Percentiles rank a stretch among this genome's conserved stretches.
Conservation (phyloP, 257 asterid species). For the Jasminum sambac region DNA sequence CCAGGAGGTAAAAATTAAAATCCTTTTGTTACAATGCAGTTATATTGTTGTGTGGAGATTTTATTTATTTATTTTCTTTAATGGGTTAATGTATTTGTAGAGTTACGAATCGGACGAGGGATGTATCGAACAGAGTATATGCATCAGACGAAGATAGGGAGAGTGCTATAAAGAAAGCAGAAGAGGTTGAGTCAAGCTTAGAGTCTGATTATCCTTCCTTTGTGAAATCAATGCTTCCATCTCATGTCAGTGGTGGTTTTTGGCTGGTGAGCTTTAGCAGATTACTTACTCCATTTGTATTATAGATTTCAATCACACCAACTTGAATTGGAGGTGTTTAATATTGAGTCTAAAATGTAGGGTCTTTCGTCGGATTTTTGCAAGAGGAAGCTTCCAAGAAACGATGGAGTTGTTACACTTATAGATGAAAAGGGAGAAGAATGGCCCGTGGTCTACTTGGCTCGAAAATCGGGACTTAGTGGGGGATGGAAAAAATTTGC, state of each 20-base stretch:
- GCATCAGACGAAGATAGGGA: conserved; percentile 79
- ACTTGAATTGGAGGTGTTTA: too few species aligned
- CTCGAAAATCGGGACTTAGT: conserved; percentile 75
- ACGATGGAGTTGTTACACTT: conserved; percentile 52
- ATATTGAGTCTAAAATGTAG: conserved; percentile 36
- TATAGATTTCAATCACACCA: neutral
- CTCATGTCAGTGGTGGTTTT: conserved; percentile 95
- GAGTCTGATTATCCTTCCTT: conserved; percentile 54
- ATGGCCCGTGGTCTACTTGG: conserved; percentile 68
- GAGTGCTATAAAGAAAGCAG: conserved; percentile 57
- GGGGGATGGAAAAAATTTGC: conserved; percentile 94
- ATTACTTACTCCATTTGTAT: neutral
- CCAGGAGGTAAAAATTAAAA: conserved; percentile 69
- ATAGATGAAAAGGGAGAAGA: conserved; percentile 70
- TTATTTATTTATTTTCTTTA: neutral
- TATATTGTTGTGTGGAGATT: neutral
- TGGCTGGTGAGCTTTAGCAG: conserved; percentile 70
- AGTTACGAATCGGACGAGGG: conserved; percentile 44
- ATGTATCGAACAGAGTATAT: conserved; percentile 51
- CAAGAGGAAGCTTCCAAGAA: conserved; percentile 60
- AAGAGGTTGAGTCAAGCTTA: conserved; percentile 53
- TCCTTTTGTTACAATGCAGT: neutral
- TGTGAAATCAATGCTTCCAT: conserved; percentile 81
- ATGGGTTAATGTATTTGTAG: conserved; percentile 30
- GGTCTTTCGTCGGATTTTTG: conserved; percentile 68